Evolutionary conservation across 176 grass and related monocot species (phyloP), one percentile per base, ranked within the genome.

Genomic region (Chloris gayana): DNA sequence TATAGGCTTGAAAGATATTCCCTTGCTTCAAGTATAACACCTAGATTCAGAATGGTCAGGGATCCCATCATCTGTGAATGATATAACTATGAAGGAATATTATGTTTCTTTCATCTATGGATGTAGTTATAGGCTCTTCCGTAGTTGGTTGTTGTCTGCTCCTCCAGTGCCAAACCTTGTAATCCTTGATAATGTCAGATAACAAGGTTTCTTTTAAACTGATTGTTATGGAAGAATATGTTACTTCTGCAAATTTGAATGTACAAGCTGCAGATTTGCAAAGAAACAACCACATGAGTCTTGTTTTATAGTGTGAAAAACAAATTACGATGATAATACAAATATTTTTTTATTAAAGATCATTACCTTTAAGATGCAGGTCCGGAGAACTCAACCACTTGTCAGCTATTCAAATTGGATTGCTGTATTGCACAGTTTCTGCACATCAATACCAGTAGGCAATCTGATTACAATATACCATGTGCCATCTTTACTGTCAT

Each of bases 161-260:
- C 78, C 89, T 93, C 90, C 93, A 95, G 69, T 95, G 85, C 97
- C 97, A 99, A 79, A 99, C 68, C 62, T 96, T 99, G 65, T 99
- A 99, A 81, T 90, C 88, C 70, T 91, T 89, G 25, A 99, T 79
- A 29, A 14, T 64, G 69, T 91, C 68, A 49, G 90, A 87, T 71
- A 77, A 41, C 11, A 67, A 73, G 21, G 67, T 91, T 89, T 99
- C 90, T 69, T 87, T 95, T 49, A 99, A 73, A 67, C 91, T 85
- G 46, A 99, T 73, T 62, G 90, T 77, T 56, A 99, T 25, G 27
- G 97, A 95, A 56, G 86, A 91, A 37, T 82, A 86, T 83, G 75
- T 88, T 83, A 96, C 82, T 17, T 99, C 90, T 79, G 85, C 70
- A 88, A 95, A 99, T 78, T 69, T 93, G 67, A 99, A 95, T 64